These are phyloP conservation scores for Trichoderma koningiopsis DNA, from an alignment of 2,329 filamentous ascomycete species.

Conservation along the genomic window DNA sequence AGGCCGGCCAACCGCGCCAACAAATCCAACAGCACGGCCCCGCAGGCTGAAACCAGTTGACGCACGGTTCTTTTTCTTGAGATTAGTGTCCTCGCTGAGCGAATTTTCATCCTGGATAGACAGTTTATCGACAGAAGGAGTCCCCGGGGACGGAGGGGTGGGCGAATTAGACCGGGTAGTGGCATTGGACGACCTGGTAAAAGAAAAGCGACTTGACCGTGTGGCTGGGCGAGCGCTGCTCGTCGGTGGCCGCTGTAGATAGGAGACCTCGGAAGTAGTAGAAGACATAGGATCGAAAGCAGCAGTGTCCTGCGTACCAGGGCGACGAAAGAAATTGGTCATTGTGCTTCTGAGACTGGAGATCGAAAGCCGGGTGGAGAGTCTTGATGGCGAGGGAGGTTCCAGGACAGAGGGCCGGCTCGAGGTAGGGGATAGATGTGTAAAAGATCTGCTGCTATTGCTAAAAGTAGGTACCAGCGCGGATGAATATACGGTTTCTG, in stretches of 20 bases:
- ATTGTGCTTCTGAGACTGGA: constrained; percentile 52
- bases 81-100: constrained; percentile 48
- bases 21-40: constrained; percentile 52
- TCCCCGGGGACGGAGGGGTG: constrained; percentile 55
- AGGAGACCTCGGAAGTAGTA: constrained; percentile 32
- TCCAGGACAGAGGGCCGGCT: constrained; percentile 31
- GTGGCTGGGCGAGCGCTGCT: constrained; percentile 36
- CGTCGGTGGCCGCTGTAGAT: constrained; percentile 33
- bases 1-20: constrained; percentile 36
- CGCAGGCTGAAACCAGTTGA: constrained; percentile 55
- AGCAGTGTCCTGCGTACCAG: constrained; percentile 39
- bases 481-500: constrained; percentile 2
- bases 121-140: constrained; percentile 41
- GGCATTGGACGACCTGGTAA: constrained; percentile 50
- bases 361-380: constrained; percentile 47
- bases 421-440: constrained; percentile 29
- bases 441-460: constrained; percentile 8
- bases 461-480: not conserved
- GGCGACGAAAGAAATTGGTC: constrained; percentile 52
- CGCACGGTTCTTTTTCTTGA: constrained; percentile 52
- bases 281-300: constrained; percentile 30
- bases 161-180: constrained; percentile 54
- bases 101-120: constrained; percentile 36
- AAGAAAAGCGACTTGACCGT: constrained; percentile 45
- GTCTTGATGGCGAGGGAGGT: constrained; percentile 36